Percentiles rank a stretch among this genome's conserved stretches.
These are phyloP conservation scores for Spathaspora boniae DNA, from an alignment of 805 yeast genomes.

Conservation along the genomic window DNA sequence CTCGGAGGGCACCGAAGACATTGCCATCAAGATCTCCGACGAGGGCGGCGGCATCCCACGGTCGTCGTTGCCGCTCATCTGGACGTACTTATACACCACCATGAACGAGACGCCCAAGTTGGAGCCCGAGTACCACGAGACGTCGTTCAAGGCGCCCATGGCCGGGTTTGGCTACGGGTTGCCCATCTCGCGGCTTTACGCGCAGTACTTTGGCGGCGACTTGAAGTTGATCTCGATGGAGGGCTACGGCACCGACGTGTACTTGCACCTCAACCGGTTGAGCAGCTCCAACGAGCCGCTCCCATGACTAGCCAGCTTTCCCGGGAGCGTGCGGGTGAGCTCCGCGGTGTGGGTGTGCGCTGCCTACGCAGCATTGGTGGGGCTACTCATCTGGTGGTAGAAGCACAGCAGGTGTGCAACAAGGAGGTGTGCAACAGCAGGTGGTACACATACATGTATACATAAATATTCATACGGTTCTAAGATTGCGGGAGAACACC, in stretches of 20 bases:
- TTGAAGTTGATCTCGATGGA: conserved; percentile 85
- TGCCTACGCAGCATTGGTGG: conserved; percentile 1
- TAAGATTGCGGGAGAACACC: no score
- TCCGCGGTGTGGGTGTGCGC: not conserved
- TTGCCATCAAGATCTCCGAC: conserved; percentile 84
- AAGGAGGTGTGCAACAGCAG: no score
- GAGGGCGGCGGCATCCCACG: conserved; percentile 95
- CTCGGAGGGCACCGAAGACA: conserved; percentile 86
- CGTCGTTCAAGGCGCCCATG: conserved; percentile 83
- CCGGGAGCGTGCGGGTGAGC: conserved; percentile 5
- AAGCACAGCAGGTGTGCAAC: no score
- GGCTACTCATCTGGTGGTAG: conserved; percentile 3
- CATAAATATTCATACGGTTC: no score
- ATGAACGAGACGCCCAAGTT: conserved; percentile 68
- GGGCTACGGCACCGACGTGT: conserved; percentile 92
- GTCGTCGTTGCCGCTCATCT: conserved; percentile 75
- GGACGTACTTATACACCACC: conserved; percentile 91
- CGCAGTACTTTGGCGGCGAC: conserved; percentile 90
- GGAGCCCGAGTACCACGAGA: conserved; percentile 54
- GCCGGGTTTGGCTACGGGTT: conserved; percentile 93
- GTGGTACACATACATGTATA: no score
- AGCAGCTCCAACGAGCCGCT: conserved; percentile 71
- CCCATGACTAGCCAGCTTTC: conserved; percentile 26
- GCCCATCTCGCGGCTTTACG: conserved; percentile 81
- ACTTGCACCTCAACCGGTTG: conserved; percentile 77